phyloP scores from a whole-genome alignment of 441 rosid genomes.

The Caryocar brasiliense region DNA sequence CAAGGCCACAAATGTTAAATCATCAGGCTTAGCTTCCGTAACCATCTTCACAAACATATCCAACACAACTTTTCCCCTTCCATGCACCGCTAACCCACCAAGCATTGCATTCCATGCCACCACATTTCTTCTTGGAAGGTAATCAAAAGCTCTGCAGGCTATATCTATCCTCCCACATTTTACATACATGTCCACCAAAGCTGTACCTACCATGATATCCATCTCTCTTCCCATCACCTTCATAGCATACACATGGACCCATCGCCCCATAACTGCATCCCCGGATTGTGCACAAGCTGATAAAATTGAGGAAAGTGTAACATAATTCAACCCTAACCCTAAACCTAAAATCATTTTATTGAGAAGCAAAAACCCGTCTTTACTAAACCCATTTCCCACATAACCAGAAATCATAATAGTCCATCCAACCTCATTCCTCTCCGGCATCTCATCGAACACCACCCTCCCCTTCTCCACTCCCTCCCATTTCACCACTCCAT shows the following conservation, averaged over 20 bases:
- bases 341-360: constrained; percentile 31
- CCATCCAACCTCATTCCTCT: constrained; percentile 63
- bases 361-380: constrained; percentile 37
- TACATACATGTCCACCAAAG: constrained; percentile 76
- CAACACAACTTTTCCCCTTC: constrained; percentile 38
- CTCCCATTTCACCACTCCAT: constrained; percentile 52
- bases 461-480: constrained; percentile 48
- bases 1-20: constrained; percentile 56
- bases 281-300: constrained; percentile 70
- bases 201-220: constrained; percentile 54
- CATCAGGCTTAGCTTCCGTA: constrained; percentile 60
- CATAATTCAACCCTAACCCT: constrained; percentile 32
- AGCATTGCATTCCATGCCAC: constrained; percentile 74
- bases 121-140: constrained; percentile 49
- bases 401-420: constrained; percentile 59
- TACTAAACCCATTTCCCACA: constrained; percentile 49
- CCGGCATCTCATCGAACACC: constrained; percentile 61
- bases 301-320: constrained; percentile 54
- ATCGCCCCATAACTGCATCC: constrained; percentile 44
- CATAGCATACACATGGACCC: constrained; percentile 65
- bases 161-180: constrained; percentile 58
- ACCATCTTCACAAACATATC: constrained; percentile 51
- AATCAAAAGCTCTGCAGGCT: constrained; percentile 40
- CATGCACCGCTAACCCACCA: constrained; percentile 72
- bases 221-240: constrained; percentile 43